Conservation (phyloP, 2,329 filamentous ascomycete genomes). For the Dichotomopilus funicola region DNA sequence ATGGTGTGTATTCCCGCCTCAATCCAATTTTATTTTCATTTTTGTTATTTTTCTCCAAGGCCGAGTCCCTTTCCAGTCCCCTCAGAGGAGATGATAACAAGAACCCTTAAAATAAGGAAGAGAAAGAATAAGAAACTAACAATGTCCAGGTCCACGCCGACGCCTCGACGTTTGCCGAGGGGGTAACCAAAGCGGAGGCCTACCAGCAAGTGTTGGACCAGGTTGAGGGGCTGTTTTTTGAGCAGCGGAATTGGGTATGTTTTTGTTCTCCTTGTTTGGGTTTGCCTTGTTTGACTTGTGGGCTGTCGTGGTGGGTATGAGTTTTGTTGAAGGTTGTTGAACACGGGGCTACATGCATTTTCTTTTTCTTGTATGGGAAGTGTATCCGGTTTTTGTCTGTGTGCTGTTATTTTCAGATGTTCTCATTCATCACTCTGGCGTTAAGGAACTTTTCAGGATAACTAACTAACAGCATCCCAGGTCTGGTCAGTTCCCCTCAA, state of each 20-base stretch:
- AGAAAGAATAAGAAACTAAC: not conserved
- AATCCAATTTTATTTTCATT: not conserved
- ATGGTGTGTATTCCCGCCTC: too few relatives aligned
- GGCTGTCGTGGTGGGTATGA: too few relatives aligned
- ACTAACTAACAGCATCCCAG: not conserved
- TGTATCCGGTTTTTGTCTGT: too few relatives aligned
- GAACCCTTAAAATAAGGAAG: not conserved
- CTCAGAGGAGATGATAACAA: not conserved
- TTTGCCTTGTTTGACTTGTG: too few relatives aligned
- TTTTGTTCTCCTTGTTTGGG: not conserved
- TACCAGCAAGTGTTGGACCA: slow-evolving; percentile 69
- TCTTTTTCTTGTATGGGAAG: too few relatives aligned
- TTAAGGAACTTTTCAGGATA: too few relatives aligned
- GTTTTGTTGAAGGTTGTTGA: too few relatives aligned
- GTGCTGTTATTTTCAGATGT: too few relatives aligned
- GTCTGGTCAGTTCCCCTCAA: slow-evolving; percentile 6
- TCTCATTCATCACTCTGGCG: too few relatives aligned
- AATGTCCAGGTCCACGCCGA: slow-evolving; percentile 64
- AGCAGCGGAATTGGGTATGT: slow-evolving; percentile 72
- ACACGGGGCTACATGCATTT: too few relatives aligned
- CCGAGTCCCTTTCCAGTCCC: not conserved
- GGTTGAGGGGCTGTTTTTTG: slow-evolving; percentile 61
- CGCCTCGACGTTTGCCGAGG: slow-evolving; percentile 63
- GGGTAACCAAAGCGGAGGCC: slow-evolving; percentile 63
- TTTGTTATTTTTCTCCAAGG: not conserved